Evolutionary conservation across 1,139 yeast genomes (phyloP), one percentile per base, ranked within the genome.

Genomic region (Debaryomycetaceae sp.): DNA sequence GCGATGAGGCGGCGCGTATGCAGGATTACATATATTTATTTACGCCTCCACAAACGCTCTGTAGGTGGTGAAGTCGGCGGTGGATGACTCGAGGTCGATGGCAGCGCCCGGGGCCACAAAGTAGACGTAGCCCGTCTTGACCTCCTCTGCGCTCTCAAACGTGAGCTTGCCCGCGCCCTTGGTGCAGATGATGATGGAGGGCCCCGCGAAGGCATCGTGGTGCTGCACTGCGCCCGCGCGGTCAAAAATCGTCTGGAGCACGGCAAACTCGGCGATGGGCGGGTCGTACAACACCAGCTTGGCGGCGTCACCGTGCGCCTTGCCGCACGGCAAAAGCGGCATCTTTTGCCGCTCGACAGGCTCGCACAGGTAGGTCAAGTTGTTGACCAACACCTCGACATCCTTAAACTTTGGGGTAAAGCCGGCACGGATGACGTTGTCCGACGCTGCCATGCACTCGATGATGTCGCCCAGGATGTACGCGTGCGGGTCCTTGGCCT

Each of bases 361-460:
- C 33, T 84, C 94, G 49, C 83, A 83, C 23, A 85, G 71, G 58
- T 89, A 91, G 3, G 96, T 89, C 57, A 91, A 75, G 94, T 85
- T 86, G 33, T 74, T 77, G 23, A 91, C 97, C 53, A 91, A 73
- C 51, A 83, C 85, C 41, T 80, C 63, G 35, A 91, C 97, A 57
- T 93, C 98, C 63, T 89, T 91, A 66, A 89, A 91, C 61, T 93
- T 91, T 37, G 98, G 98, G 10, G 98, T 91, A 67, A 91, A 91
- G 7, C 98, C 99, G 5, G 97, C 95, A 59, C 98, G 78, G 28
- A 91, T 96, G 37, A 91, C 99, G 51, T 91, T 91, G 57, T 91
- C 99, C 24, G 95, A 82, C 9, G 97, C 96, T 30, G 98, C 98
- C 99, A 91, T 91, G 66, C 98, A 93, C 63, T 91, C 99, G 49